phyloP scores from a whole-genome alignment of 495 filamentous ascomycete species.

The Penicillium subrubescens region DNA sequence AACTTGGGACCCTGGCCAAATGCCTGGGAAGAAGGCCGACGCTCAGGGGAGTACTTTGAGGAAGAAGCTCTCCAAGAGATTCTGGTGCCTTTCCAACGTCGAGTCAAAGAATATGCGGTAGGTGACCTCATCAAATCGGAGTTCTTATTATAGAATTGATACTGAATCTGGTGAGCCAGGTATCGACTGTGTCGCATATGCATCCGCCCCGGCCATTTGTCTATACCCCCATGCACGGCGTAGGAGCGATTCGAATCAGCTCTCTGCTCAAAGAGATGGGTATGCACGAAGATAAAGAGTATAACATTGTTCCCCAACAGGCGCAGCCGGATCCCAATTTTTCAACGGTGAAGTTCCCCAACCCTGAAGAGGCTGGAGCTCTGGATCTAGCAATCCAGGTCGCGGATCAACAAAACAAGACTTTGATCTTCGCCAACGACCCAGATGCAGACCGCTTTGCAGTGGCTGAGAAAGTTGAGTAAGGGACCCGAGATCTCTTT shows the following conservation, averaged over 20 bases:
- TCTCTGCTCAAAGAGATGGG: constrained; percentile 48
- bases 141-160: not conserved
- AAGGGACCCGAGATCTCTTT: constrained; percentile 13
- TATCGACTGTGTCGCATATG: constrained; percentile 37
- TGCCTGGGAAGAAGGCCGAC: constrained; percentile 54
- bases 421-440: constrained; percentile 66
- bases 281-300: constrained; percentile 30
- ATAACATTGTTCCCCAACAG: constrained; percentile 52
- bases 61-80: constrained; percentile 43
- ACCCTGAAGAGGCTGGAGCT: constrained; percentile 71
- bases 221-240: constrained; percentile 74
- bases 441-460: constrained; percentile 76
- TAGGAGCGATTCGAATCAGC: constrained; percentile 56
- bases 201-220: constrained; percentile 49
- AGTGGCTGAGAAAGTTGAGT: constrained; percentile 61
- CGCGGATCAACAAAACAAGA: constrained; percentile 51
- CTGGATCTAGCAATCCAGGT: constrained; percentile 62
- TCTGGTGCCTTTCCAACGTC: constrained; percentile 44
- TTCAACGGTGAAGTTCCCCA: constrained; percentile 70
- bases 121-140: constrained; percentile 2
- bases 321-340: constrained; percentile 67
- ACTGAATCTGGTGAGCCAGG: constrained; percentile 28
- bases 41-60: constrained; percentile 45
- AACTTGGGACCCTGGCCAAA: constrained; percentile 57
- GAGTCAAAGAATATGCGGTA: constrained; percentile 45